phyloP scores from a whole-genome alignment of 2,329 filamentous ascomycete genomes.

The Diaporthe australafricana region DNA sequence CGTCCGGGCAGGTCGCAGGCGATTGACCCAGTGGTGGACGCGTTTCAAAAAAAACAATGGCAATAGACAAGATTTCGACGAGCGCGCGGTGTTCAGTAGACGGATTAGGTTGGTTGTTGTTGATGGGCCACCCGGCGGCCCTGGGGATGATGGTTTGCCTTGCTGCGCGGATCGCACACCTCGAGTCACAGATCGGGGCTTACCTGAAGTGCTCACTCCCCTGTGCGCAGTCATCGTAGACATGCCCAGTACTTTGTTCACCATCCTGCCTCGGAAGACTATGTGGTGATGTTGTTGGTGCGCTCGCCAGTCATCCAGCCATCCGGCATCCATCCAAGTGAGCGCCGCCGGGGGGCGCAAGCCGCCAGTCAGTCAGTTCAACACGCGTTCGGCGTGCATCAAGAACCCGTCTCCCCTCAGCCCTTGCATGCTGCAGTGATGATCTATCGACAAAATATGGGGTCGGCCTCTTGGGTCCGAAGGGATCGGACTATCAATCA shows the following conservation, averaged over 20 bases:
- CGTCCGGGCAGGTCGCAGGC: neutral
- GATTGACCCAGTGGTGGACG: neutral
- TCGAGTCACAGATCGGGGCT: neutral
- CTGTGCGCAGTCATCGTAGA: neutral
- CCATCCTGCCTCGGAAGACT: neutral
- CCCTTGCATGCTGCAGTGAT: constrained; percentile 13
- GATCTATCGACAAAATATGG: constrained; percentile 16
- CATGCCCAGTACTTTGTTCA: neutral
- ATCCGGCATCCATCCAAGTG: too few species aligned
- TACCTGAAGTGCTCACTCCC: neutral
- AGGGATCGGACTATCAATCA: constrained; percentile 16
- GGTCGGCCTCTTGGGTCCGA: constrained; percentile 12
- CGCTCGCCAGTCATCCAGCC: neutral
- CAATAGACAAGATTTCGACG: neutral
- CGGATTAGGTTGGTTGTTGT: neutral
- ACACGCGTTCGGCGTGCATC: neutral
- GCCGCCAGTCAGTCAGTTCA: neutral
- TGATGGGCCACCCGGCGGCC: neutral
- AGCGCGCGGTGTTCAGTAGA: neutral
- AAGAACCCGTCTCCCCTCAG: neutral
- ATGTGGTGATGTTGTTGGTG: neutral
- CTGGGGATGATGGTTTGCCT: neutral
- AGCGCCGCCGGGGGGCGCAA: neutral
- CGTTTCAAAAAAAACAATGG: neutral
- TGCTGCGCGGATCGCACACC: neutral